Conservation (phyloP, 2,329 filamentous ascomycete genomes). For the Fusarium chuoi region DNA sequence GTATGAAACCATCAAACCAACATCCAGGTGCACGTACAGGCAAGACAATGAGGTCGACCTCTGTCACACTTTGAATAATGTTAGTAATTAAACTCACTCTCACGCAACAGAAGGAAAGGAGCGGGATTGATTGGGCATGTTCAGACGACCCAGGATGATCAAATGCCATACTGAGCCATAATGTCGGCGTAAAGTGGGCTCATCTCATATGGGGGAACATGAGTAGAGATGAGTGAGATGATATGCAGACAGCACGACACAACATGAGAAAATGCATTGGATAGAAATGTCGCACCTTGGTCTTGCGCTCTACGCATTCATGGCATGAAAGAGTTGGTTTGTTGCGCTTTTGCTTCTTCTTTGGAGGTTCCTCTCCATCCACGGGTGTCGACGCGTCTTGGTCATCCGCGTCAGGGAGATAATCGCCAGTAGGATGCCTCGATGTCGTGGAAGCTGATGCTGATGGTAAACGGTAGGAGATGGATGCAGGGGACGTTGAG, state of each 20-base stretch:
- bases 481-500: constrained; percentile 43
- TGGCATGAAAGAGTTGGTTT: constrained; percentile 84
- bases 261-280: constrained; percentile 7
- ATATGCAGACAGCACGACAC: not conserved
- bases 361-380: constrained; percentile 54
- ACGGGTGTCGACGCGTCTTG: constrained; percentile 33
- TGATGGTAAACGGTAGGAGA: constrained; percentile 40
- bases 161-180: not conserved
- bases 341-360: constrained; percentile 84
- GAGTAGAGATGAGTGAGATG: not conserved
- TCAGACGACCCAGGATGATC: not conserved
- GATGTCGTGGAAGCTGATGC: constrained; percentile 31
- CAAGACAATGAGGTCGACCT: constrained; percentile 74
- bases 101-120: not conserved
- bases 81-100: constrained; percentile 18
- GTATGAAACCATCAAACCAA: not conserved
- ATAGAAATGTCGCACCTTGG: constrained; percentile 65
- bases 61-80: constrained; percentile 72
- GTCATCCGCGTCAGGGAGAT: constrained; percentile 34
- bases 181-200: constrained; percentile 27
- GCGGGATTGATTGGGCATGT: not conserved
- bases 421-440: constrained; percentile 32
- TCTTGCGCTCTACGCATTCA: constrained; percentile 85
- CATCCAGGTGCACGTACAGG: constrained; percentile 59
- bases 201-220: constrained; percentile 18